A percentile compares a stretch with the other conserved stretches of the same genome.
These are phyloP conservation scores for Penicillium brevicompactum DNA, from an alignment of 2,329 filamentous ascomycete genomes.

Conservation along the genomic window DNA sequence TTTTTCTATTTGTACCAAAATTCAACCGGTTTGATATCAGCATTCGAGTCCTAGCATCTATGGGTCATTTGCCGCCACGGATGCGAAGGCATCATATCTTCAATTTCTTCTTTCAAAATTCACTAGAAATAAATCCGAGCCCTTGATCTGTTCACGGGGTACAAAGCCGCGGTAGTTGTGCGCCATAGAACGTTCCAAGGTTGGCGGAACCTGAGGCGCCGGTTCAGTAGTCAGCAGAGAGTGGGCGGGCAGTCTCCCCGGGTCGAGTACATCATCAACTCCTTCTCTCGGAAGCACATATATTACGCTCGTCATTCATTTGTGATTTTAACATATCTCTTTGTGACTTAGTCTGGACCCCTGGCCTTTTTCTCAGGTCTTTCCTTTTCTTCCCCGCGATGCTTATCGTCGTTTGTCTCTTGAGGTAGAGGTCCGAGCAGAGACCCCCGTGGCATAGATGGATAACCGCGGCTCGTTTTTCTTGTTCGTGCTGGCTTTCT, in stretches of 20 bases:
- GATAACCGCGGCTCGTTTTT: slow-evolving; percentile 53
- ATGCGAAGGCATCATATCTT: slow-evolving; percentile 2
- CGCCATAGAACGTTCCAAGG: slow-evolving; percentile 6
- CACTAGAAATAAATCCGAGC: background rate
- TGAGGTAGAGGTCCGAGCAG: slow-evolving; percentile 28
- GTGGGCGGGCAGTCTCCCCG: slow-evolving; percentile 17
- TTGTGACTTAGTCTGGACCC: slow-evolving; percentile 7
- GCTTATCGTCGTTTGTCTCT: slow-evolving; percentile 21
- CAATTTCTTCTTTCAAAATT: background rate
- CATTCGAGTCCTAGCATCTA: slow-evolving; percentile 12
- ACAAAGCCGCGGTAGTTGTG: background rate
- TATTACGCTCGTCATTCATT: slow-evolving; percentile 30
- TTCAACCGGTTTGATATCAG: slow-evolving; percentile 32
- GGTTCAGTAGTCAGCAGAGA: slow-evolving; percentile 22
- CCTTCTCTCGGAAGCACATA: slow-evolving; percentile 1
- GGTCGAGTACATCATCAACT: slow-evolving; percentile 31
- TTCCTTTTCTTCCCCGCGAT: slow-evolving; percentile 24
- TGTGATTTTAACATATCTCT: background rate
- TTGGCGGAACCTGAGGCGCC: slow-evolving; percentile 11
- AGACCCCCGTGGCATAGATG: slow-evolving; percentile 38
- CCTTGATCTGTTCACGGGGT: background rate
- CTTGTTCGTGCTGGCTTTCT: slow-evolving; percentile 54
- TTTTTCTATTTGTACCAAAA: slow-evolving; percentile 34
- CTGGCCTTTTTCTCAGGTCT: background rate
- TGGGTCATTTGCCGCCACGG: slow-evolving; percentile 1